A percentile compares a stretch with the other conserved stretches of the same genome.
These are phyloP conservation scores for Lepidium africanum DNA, from an alignment of 345 rosid species.

Conservation along the genomic window DNA sequence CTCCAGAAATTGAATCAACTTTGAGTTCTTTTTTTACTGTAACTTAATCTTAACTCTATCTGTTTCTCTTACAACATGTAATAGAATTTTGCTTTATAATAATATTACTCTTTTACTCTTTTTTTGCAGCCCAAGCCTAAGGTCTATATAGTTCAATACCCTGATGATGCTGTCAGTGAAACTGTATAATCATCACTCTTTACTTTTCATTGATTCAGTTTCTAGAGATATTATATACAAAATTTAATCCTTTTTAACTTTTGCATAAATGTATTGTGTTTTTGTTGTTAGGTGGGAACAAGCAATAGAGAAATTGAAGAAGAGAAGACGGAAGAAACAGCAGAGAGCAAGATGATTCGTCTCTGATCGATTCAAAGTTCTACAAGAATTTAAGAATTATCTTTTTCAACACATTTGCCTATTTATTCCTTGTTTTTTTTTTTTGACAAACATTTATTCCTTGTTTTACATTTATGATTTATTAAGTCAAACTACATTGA, in stretches of 20 bases:
- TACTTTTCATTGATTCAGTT: neutral
- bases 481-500: neutral
- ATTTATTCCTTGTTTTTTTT: no score
- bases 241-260: neutral
- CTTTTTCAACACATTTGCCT: no score
- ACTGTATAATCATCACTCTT: neutral
- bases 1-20: slow-evolving; percentile 10
- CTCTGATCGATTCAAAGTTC: neutral
- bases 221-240: neutral
- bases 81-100: neutral
- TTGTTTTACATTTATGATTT: neutral
- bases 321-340: neutral
- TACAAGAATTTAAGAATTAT: no score
- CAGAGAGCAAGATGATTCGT: slow-evolving; percentile 8
- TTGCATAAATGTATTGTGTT: neutral
- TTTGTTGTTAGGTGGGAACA: neutral
- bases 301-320: neutral
- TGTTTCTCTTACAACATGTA: neutral
- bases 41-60: neutral
- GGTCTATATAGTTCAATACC: neutral
- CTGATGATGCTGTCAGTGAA: slow-evolving; percentile 4
- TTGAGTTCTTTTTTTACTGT: slow-evolving; percentile 7
- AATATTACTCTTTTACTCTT: neutral
- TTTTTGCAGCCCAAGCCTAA: neutral
- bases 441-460: no score